Conservation (phyloP, 148 eudicot species). For the Rhododendron mucronatum region DNA sequence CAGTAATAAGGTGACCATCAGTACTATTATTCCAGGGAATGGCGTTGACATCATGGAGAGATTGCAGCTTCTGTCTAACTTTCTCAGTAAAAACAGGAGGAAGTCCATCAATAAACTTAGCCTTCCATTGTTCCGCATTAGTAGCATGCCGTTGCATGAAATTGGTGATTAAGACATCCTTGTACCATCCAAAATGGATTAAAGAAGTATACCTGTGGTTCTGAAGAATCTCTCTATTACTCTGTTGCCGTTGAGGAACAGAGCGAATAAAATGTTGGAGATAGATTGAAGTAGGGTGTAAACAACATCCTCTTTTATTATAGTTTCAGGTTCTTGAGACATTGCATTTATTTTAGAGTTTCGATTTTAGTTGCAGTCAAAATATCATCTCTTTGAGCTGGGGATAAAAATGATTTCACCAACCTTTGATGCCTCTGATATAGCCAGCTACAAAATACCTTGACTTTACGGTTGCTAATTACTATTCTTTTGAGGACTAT, state of each 20-base stretch:
- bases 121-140: not conserved
- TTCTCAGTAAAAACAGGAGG: not conserved
- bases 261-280: not conserved
- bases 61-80: not conserved
- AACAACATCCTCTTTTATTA: not conserved
- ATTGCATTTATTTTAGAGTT: not conserved
- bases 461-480: not conserved
- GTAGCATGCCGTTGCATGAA: not conserved
- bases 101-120: not conserved
- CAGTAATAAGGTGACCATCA: not conserved
- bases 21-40: not conserved
- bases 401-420: not conserved
- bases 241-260: not conserved
- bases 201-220: not conserved
- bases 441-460: not conserved
- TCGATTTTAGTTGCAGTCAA: not conserved
- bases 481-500: not conserved
- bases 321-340: not conserved
- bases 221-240: not conserved
- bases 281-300: not conserved
- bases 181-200: not conserved
- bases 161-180: not conserved
- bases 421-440: not conserved
- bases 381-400: not conserved
- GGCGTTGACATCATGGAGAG: not conserved